Conservation (phyloP, 2,329 filamentous ascomycete genomes). For the Tolypocladium tundrense region DNA sequence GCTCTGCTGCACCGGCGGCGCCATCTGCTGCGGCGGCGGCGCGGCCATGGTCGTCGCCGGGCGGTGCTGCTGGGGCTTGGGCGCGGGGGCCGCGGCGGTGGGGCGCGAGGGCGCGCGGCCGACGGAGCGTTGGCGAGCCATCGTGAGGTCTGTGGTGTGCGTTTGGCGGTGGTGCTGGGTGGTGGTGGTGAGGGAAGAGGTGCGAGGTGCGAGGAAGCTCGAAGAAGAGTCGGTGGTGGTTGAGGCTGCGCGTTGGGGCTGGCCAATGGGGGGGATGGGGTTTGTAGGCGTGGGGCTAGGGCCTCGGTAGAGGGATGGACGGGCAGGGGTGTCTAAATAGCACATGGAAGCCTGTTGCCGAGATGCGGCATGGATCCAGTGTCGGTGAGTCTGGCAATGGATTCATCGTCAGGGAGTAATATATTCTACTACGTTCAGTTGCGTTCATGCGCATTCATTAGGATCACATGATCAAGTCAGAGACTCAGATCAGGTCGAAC, state of each 20-base stretch:
- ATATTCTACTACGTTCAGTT: no score
- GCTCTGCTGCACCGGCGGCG: constrained; percentile 36
- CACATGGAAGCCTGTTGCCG: no score
- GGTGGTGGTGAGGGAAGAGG: constrained; percentile 3
- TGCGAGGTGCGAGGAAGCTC: constrained; percentile 1
- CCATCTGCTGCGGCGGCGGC: constrained; percentile 32
- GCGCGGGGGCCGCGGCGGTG: constrained; percentile 47
- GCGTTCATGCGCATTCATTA: no score
- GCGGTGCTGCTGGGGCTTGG: constrained; percentile 52
- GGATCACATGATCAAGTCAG: neutral
- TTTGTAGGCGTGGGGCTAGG: constrained; percentile 14
- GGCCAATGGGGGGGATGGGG: constrained; percentile 18
- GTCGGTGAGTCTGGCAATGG: neutral
- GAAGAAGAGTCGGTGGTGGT: constrained; percentile 1
- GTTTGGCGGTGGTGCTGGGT: neutral
- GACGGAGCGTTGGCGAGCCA: constrained; percentile 71
- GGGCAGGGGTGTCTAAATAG: neutral
- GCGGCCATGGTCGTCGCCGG: constrained; percentile 60
- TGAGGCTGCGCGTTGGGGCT: neutral
- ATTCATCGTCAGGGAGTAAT: neutral
- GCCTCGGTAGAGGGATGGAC: constrained; percentile 9
- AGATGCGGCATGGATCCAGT: neutral
- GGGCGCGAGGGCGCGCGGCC: constrained; percentile 58
- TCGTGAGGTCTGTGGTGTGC: constrained; percentile 26
- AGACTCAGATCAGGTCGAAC: neutral